Evolutionary conservation across 495 filamentous ascomycete species (phyloP).

Genomic region (Penicillium paxilli): DNA sequence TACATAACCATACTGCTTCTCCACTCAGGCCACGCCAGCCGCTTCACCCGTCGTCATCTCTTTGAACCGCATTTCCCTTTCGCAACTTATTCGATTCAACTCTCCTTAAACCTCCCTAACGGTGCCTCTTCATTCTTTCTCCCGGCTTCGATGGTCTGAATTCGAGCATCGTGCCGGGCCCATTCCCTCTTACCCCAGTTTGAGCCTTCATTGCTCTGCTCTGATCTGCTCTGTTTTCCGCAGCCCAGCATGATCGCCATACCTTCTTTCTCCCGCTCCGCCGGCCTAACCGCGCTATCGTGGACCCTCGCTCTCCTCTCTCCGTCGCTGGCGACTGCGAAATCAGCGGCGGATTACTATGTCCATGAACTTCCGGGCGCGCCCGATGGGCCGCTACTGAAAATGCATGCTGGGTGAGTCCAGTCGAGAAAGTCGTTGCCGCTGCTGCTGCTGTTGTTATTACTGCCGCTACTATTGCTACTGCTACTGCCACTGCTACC

Average conservation of each 20-base stretch:
- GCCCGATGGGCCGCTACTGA: slow-evolving; percentile 77
- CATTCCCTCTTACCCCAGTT: neutral
- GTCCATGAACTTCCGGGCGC: slow-evolving; percentile 79
- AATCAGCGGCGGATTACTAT: slow-evolving; percentile 83
- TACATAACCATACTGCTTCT: slow-evolving; percentile 1
- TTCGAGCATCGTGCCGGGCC: slow-evolving; percentile 14
- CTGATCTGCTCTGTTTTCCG: neutral
- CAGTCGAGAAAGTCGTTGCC: too few relatives aligned
- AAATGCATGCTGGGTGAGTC: slow-evolving; percentile 97
- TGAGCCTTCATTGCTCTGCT: too few relatives aligned
- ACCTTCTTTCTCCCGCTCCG: slow-evolving; percentile 16
- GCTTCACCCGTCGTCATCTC: slow-evolving; percentile 3
- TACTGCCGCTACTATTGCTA: too few relatives aligned
- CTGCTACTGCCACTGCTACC: too few relatives aligned
- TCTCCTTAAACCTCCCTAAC: too few relatives aligned
- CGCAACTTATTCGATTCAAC: too few relatives aligned
- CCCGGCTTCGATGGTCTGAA: slow-evolving; percentile 20
- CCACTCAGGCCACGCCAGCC: slow-evolving; percentile 27
- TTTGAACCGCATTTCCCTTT: slow-evolving; percentile 1
- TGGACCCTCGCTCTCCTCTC: slow-evolving; percentile 30
- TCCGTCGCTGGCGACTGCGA: slow-evolving; percentile 37
- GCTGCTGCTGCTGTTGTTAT: too few relatives aligned
- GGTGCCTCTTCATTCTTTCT: slow-evolving; percentile 22
- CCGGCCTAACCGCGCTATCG: slow-evolving; percentile 22
- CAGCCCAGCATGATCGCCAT: slow-evolving; percentile 18